These are phyloP conservation scores for Tylopilus intermedius DNA, from an alignment of 768 basidiomycete species.

Conservation along the genomic window DNA sequence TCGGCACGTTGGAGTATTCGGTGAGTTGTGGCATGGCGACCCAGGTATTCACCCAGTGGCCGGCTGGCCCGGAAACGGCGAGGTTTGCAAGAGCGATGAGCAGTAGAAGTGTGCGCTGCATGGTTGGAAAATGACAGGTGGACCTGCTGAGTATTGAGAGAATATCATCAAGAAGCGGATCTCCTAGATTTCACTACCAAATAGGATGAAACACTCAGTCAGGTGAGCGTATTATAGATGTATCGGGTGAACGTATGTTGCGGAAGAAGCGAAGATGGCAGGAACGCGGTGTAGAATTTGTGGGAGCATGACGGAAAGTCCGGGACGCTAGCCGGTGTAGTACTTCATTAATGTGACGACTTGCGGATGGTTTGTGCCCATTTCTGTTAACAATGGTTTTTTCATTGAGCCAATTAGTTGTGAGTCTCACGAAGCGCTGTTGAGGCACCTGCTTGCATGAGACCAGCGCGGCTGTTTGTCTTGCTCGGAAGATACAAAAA, in stretches of 20 bases:
- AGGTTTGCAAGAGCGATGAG: background rate
- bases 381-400: too few species aligned
- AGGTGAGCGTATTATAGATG: background rate
- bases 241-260: background rate
- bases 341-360: background rate
- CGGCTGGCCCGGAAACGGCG: background rate
- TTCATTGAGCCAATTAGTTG: too few species aligned
- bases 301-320: background rate
- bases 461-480: too few species aligned
- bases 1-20: slow-evolving; percentile 2
- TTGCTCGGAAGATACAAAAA: too few species aligned
- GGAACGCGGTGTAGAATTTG: background rate
- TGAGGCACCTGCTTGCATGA: too few species aligned
- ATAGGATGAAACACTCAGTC: background rate
- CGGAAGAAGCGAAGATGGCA: background rate
- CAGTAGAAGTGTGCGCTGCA: background rate
- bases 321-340: background rate
- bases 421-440: too few species aligned
- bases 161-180: background rate
- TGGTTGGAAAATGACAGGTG: background rate
- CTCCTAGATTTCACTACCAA: background rate
- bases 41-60: slow-evolving; percentile 8
- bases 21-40: slow-evolving; percentile 6
- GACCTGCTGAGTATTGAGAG: background rate
- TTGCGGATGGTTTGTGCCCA: too few species aligned